phyloP scores from a whole-genome alignment of 2,329 filamentous ascomycete species.

The Diaporthe vexans region DNA sequence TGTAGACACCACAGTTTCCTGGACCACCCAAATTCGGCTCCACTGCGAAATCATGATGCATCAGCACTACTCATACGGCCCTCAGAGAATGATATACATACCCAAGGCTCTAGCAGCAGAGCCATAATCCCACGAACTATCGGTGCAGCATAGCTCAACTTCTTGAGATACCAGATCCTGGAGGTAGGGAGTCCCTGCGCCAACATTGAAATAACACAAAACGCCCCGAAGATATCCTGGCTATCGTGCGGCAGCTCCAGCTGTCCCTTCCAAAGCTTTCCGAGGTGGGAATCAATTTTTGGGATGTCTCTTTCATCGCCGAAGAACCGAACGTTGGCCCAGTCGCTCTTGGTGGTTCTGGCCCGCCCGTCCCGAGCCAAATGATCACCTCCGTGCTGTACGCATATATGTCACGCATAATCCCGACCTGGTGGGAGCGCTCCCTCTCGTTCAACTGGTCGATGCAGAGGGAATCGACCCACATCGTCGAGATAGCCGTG shows the following conservation, averaged over 20 bases:
- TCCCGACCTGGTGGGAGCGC: slow-evolving; percentile 13
- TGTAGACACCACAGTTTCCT: slow-evolving; percentile 24
- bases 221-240: slow-evolving; percentile 7
- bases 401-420: slow-evolving; percentile 31
- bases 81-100: neutral
- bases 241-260: neutral
- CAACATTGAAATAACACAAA: slow-evolving; percentile 30
- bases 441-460: slow-evolving; percentile 1
- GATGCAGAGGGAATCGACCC: slow-evolving; percentile 26
- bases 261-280: neutral
- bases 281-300: slow-evolving; percentile 5
- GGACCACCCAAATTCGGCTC: slow-evolving; percentile 28
- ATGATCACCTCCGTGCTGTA: slow-evolving; percentile 26
- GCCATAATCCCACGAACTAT: neutral
- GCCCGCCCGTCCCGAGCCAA: slow-evolving; percentile 16
- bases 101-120: slow-evolving; percentile 3
- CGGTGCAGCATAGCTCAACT: slow-evolving; percentile 5
- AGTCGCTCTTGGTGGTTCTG: neutral
- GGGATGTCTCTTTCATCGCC: slow-evolving; percentile 24
- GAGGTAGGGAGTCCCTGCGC: slow-evolving; percentile 13
- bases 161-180: slow-evolving; percentile 28
- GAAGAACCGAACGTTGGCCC: neutral
- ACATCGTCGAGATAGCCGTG: neutral
- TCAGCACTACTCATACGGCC: neutral
- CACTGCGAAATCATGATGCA: neutral